These are phyloP conservation scores for Russula sp. DNA, from an alignment of 768 basidiomycete genomes.

Conservation along the genomic window DNA sequence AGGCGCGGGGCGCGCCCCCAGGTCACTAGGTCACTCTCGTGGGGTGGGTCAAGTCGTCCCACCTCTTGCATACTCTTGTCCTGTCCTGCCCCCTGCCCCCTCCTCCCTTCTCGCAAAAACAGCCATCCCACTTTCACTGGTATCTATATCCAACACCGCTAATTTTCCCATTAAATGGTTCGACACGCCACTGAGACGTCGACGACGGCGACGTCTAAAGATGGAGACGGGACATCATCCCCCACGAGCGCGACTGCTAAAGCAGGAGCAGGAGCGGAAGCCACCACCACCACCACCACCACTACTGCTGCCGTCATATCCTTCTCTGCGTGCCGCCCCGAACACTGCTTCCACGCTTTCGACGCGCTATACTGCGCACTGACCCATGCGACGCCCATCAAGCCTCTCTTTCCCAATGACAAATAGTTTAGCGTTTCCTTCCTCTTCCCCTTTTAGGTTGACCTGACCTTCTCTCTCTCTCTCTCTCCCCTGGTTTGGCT, in stretches of 20 bases:
- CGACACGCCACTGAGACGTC: background rate
- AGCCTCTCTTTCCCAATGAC: constrained; percentile 59
- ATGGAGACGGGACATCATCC: background rate
- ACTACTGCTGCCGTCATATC: too few species aligned
- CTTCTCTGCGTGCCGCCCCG: constrained; percentile 44
- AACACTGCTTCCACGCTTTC: constrained; percentile 79
- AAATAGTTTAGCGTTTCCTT: constrained; percentile 59
- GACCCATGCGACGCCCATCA: constrained; percentile 45
- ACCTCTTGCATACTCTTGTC: too few species aligned
- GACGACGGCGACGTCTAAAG: background rate
- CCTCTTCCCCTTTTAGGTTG: background rate
- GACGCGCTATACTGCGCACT: constrained; percentile 77
- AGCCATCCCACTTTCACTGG: too few species aligned
- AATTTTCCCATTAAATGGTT: background rate
- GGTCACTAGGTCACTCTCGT: background rate
- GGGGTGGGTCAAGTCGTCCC: too few species aligned
- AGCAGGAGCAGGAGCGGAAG: background rate
- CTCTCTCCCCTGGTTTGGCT: background rate
- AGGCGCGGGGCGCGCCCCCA: too few species aligned
- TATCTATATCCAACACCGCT: too few species aligned
- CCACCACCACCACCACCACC: background rate
- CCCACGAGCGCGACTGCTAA: constrained; percentile 18
- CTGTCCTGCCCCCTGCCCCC: too few species aligned
- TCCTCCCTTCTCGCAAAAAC: background rate
- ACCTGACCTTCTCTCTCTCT: background rate